Evolutionary conservation across 768 basidiomycete species (phyloP).

Genomic region (Lentinula lateritia): DNA sequence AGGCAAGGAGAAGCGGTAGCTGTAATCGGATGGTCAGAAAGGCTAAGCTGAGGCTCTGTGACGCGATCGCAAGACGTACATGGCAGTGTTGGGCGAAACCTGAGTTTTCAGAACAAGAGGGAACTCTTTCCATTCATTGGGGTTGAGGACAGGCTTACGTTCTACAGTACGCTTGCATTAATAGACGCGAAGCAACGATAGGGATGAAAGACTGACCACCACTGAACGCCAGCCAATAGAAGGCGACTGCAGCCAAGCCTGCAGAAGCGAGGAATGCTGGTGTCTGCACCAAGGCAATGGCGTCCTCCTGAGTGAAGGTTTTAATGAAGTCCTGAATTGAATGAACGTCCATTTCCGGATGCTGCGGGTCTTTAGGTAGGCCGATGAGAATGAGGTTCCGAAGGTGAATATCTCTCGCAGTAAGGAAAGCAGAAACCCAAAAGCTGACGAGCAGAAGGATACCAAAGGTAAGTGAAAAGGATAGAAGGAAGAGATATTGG

Average conservation of each 20-base stretch:
- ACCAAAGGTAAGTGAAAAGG: constrained; percentile 43
- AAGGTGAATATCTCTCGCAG: constrained; percentile 51
- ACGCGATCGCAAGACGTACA: constrained; percentile 43
- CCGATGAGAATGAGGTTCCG: constrained; percentile 61
- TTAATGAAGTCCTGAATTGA: constrained; percentile 16
- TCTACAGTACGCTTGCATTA: constrained; percentile 28
- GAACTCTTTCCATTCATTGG: constrained; percentile 77
- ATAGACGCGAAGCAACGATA: constrained; percentile 1
- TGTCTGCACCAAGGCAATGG: constrained; percentile 29
- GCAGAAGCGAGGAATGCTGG: constrained; percentile 51
- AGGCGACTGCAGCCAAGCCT: constrained; percentile 39
- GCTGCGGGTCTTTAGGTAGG: constrained; percentile 29
- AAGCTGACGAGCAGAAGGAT: constrained; percentile 40
- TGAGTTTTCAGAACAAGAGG: constrained; percentile 74
- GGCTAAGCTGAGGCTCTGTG: neutral
- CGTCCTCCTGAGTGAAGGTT: constrained; percentile 18
- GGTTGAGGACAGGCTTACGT: constrained; percentile 66
- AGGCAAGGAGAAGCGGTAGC: constrained; percentile 90
- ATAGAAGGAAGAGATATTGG: constrained; percentile 50
- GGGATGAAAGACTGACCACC: constrained; percentile 25
- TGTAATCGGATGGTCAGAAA: constrained; percentile 22
- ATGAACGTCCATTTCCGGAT: constrained; percentile 13
- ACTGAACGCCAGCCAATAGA: constrained; percentile 51
- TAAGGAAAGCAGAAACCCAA: constrained; percentile 38
- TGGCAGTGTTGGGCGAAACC: constrained; percentile 93